Evolutionary conservation across 2,329 filamentous ascomycete species (phyloP).

Genomic region (Ceratocystis cacaofunesta): DNA sequence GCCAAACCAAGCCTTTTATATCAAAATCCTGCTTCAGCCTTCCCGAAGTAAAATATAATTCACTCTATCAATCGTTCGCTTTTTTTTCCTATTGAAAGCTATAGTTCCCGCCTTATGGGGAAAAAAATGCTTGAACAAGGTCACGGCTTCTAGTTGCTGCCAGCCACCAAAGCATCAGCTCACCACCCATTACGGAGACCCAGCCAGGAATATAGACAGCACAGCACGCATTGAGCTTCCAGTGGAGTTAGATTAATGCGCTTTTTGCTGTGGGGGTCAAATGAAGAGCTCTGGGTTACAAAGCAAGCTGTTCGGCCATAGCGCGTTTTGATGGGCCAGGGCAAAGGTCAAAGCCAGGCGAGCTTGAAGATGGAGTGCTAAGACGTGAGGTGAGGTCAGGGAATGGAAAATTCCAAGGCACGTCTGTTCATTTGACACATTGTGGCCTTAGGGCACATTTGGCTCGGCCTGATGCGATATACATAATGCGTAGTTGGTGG

Average conservation of each 20-base stretch:
- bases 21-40: not conserved
- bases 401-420: not conserved
- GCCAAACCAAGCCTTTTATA: not conserved
- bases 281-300: constrained; percentile 13
- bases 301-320: constrained; percentile 1
- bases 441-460: not conserved
- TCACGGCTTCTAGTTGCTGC: not conserved
- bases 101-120: too few species aligned
- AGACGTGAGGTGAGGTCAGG: not conserved
- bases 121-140: not conserved
- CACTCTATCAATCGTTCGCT: not conserved
- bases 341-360: not conserved
- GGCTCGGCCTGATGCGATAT: constrained; percentile 5
- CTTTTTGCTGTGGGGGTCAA: constrained; percentile 4
- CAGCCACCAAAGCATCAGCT: constrained; percentile 4
- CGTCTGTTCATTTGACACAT: not conserved
- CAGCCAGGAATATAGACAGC: not conserved
- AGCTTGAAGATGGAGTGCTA: not conserved
- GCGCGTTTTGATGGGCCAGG: not conserved
- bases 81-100: not conserved
- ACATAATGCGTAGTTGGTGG: constrained; percentile 6
- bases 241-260: not conserved
- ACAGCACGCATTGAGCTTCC: not conserved
- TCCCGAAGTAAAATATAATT: not conserved
- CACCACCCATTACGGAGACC: not conserved